Conservation (phyloP, 768 basidiomycete species). For the Pluteus cervinus region DNA sequence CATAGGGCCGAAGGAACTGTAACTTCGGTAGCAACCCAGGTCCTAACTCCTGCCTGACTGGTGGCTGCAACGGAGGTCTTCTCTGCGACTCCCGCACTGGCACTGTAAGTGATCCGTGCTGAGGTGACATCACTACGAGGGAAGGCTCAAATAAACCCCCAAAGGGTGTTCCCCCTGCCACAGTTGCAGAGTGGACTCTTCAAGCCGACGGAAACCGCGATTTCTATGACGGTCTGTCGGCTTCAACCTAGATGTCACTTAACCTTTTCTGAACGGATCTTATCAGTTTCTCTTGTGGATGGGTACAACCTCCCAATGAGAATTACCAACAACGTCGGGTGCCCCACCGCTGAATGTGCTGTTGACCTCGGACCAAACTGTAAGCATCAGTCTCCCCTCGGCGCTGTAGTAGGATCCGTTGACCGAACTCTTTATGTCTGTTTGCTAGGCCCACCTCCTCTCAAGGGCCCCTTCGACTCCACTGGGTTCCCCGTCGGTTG, state of each 20-base stretch:
- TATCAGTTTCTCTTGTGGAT: slow-evolving; percentile 56
- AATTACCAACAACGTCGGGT: slow-evolving; percentile 51
- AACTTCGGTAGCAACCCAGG: slow-evolving; percentile 48
- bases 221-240: slow-evolving; percentile 50
- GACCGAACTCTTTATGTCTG: not conserved
- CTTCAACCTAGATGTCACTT: not conserved
- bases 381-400: slow-evolving; percentile 13
- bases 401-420: slow-evolving; percentile 12
- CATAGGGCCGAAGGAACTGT: slow-evolving; percentile 59
- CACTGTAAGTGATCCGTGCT: slow-evolving; percentile 30
- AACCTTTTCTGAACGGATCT: slow-evolving; percentile 1
- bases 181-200: slow-evolving; percentile 66
- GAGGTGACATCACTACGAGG: too few species aligned
- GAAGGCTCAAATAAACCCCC: too few species aligned
- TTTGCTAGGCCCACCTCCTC: slow-evolving; percentile 36
- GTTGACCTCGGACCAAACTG: slow-evolving; percentile 59
- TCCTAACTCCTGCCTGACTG: slow-evolving; percentile 56
- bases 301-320: slow-evolving; percentile 59
- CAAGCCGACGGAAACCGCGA: slow-evolving; percentile 35
- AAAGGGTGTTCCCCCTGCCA: slow-evolving; percentile 61
- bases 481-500: slow-evolving; percentile 55
- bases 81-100: slow-evolving; percentile 46
- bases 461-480: slow-evolving; percentile 48
- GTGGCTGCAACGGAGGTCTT: slow-evolving; percentile 68
- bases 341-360: slow-evolving; percentile 49